Evolutionary conservation across 1,284 basidiomycete species (phyloP), one percentile per base, ranked within the genome.

Genomic region (Ceratobasidium sp.): DNA sequence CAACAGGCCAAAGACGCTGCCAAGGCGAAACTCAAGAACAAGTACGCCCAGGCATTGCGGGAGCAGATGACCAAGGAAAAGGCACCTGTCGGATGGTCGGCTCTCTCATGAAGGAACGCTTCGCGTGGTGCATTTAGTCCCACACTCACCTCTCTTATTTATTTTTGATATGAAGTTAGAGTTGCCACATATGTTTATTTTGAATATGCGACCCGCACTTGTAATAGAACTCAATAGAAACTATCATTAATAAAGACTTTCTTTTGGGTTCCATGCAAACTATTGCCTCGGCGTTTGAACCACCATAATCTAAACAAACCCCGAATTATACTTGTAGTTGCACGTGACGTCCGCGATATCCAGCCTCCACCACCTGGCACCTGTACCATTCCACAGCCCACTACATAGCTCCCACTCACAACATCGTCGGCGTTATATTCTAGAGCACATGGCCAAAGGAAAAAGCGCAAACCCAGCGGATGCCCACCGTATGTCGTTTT

Each of bases 381-480:
- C n/a, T n/a, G n/a, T n/a, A n/a, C n/a, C n/a, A n/a, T n/a, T n/a
- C n/a, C n/a, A n/a, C n/a, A n/a, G n/a, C n/a, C n/a, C n/a, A n/a
- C n/a, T n/a, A n/a, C n/a, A n/a, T n/a, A n/a, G n/a, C n/a, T n/a
- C n/a, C n/a, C n/a, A n/a, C n/a, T n/a, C n/a, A n/a, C n/a, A n/a
- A n/a, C n/a, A n/a, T n/a, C n/a, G n/a, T n/a, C n/a, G n/a, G 20
- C 10, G 7, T 47, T 47, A 20, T 15, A 22, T 22, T 47, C n/a
- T n/a, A n/a, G n/a, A n/a, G n/a, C n/a, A n/a, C 6, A 94, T 94
- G 93, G 89, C 86, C 3, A 95, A 94, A 78, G 87, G 87, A 58
- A 93, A 93, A 77, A 87, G 82, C 69, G 75, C 87, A 57, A 96
- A 96, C 77, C 93, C 93, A 31, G 92, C 90, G 12, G 94, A 96